Evolutionary conservation across 2,329 filamentous ascomycete species (phyloP).

Genomic region (Ophiostoma triangulosporum): DNA sequence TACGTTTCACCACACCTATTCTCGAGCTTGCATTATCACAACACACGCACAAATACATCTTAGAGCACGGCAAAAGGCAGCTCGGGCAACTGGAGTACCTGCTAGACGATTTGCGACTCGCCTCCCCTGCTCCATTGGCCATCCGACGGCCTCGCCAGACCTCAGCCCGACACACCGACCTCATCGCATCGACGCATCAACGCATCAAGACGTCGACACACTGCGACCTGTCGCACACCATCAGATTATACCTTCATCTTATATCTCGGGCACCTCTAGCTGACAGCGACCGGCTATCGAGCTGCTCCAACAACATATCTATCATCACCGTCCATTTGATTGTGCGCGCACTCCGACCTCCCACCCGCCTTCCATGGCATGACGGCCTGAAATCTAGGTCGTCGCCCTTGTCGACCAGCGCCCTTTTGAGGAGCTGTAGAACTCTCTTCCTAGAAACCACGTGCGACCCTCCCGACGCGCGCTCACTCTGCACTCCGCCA

Average conservation of each 20-base stretch:
- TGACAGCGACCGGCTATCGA: background rate
- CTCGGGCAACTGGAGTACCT: background rate
- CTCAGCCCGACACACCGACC: background rate
- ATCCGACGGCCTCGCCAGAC: background rate
- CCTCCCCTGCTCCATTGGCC: background rate
- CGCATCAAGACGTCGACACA: too few relatives aligned
- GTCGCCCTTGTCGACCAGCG: conserved; percentile 1
- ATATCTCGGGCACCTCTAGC: background rate
- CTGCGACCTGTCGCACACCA: background rate
- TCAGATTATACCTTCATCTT: background rate
- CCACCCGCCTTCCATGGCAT: background rate
- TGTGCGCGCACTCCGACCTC: background rate
- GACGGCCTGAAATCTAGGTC: conserved; percentile 1
- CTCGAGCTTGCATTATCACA: background rate
- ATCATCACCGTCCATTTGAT: background rate
- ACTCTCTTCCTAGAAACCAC: background rate
- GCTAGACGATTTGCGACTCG: background rate
- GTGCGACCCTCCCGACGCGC: background rate
- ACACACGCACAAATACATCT: background rate
- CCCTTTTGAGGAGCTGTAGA: background rate
- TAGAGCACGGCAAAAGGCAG: background rate
- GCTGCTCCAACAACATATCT: background rate
- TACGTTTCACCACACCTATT: background rate
- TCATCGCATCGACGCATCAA: too few relatives aligned
- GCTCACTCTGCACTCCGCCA: background rate